Conservation (phyloP, 176 grass and related monocot species). For the Puccinellia tenuiflora region DNA sequence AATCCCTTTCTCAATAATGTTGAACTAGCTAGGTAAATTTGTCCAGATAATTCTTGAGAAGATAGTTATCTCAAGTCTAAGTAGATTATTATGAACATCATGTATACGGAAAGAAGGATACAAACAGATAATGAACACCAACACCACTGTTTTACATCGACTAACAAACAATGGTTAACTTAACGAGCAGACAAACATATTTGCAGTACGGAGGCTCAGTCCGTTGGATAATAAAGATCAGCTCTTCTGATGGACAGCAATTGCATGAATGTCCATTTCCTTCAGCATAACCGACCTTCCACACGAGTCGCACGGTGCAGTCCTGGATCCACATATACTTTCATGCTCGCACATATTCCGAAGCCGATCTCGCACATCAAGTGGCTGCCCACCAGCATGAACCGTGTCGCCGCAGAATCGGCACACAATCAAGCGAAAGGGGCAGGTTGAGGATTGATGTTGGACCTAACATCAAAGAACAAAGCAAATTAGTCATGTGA, state of each 20-base stretch:
- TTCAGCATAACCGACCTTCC: slow-evolving; percentile 91
- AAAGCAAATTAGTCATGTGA: slow-evolving; percentile 5
- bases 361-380: slow-evolving; percentile 58
- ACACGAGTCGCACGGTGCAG: slow-evolving; percentile 86
- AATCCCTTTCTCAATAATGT: too few species aligned
- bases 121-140: not conserved
- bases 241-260: slow-evolving; percentile 91
- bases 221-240: slow-evolving; percentile 23
- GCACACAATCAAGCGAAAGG: slow-evolving; percentile 71
- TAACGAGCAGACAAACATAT: not conserved
- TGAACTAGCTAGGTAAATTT: too few species aligned
- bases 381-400: slow-evolving; percentile 59
- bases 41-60: too few species aligned
- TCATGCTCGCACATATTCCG: slow-evolving; percentile 79
- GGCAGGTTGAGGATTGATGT: slow-evolving; percentile 72
- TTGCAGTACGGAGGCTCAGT: not conserved
- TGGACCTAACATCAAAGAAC: slow-evolving; percentile 49
- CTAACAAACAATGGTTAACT: not conserved
- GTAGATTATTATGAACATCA: not conserved
- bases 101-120: not conserved
- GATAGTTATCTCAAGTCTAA: too few species aligned
- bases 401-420: slow-evolving; percentile 89
- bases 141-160: not conserved
- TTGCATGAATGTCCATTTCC: slow-evolving; percentile 91
- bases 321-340: slow-evolving; percentile 91